Evolutionary conservation across 352 stramenopile species (phyloP).

Genomic region (Pythium periplocum): DNA sequence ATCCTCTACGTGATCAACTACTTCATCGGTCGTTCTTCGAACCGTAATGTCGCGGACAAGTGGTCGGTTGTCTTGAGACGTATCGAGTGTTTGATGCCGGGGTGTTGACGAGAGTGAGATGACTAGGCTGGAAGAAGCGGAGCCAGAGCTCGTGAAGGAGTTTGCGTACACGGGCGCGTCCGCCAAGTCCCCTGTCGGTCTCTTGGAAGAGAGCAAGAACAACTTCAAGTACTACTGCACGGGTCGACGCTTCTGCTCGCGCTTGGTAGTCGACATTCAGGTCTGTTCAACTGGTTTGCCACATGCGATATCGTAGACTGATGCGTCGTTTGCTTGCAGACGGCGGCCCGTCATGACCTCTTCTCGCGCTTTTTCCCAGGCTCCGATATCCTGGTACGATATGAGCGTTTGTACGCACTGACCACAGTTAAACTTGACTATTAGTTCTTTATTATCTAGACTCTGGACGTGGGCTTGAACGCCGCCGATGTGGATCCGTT

Average conservation of each 20-base stretch:
- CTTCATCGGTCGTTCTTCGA: constrained; percentile 61
- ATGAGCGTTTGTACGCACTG: no score
- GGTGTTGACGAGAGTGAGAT: not conserved
- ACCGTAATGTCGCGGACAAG: constrained; percentile 56
- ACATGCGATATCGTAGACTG: not conserved
- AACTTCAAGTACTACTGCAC: constrained; percentile 88
- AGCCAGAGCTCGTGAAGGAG: constrained; percentile 58
- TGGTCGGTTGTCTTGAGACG: constrained; percentile 29
- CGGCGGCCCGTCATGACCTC: constrained; percentile 56
- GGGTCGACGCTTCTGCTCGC: constrained; percentile 68
- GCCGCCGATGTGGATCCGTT: constrained; percentile 55
- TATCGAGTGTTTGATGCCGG: no score
- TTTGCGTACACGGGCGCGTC: constrained; percentile 74
- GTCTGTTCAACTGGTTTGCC: constrained; percentile 14
- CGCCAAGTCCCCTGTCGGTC: constrained; percentile 43
- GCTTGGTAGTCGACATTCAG: constrained; percentile 61
- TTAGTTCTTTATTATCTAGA: constrained; percentile 22
- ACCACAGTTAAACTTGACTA: no score
- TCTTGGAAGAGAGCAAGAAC: constrained; percentile 66
- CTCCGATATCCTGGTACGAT: constrained; percentile 42
- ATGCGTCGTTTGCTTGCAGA: constrained; percentile 14
- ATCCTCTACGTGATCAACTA: constrained; percentile 54
- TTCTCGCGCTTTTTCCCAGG: constrained; percentile 20
- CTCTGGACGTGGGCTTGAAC: constrained; percentile 65
- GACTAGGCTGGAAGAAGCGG: constrained; percentile 54